Evolutionary conservation across 1,284 basidiomycete species (phyloP), one percentile per base, ranked within the genome.

Genomic region (Irpex sp.): DNA sequence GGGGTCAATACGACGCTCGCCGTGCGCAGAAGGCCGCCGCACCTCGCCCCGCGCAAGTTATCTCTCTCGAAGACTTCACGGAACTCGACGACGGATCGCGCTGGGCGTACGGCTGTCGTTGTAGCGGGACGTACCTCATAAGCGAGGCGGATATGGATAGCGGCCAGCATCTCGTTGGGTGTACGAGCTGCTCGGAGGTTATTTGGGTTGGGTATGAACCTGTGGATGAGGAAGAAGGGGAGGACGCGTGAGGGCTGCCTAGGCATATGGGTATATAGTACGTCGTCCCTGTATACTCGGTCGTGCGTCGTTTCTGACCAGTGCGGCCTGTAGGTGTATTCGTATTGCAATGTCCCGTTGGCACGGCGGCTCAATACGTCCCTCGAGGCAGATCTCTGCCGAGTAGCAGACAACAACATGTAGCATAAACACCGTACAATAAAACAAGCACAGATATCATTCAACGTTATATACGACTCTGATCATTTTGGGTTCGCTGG

Each of bases 171-270:
- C 77, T 92, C 11, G 76, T 91, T 7, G 85, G 82, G 0, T 93
- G 91, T 68, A 81, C 76, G 62, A 84, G 82, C 62, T 93, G 91
- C 70, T 93, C 91, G 13, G 91, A 93, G 73, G 84, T 83, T 4
- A 78, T 93, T 1, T 93, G 91, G 88, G 87, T 86, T 17, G 91
- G 91, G 2, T 93, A 91, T 68, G 87, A 91, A 71, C 68, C 81
- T 5, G 76, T 78, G 36, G 81, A 83, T 7, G 81, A 78, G 4
- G 67, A 58, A 8, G 65, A 49, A 26, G 26, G 26, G 13, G 58
- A 62, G 15, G 34, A 4, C 19, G 54, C 17, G 40, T 44, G 40
- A 44, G 40, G 15, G 8, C 8, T 44, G 8, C 11, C 2, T 2
- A 44, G 3, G 26, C 26, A 26, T 26, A 26, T 26, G 26, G 3